Evolutionary conservation across 1,139 yeast genomes (phyloP).

Genomic region (Taiozyma sp.): DNA sequence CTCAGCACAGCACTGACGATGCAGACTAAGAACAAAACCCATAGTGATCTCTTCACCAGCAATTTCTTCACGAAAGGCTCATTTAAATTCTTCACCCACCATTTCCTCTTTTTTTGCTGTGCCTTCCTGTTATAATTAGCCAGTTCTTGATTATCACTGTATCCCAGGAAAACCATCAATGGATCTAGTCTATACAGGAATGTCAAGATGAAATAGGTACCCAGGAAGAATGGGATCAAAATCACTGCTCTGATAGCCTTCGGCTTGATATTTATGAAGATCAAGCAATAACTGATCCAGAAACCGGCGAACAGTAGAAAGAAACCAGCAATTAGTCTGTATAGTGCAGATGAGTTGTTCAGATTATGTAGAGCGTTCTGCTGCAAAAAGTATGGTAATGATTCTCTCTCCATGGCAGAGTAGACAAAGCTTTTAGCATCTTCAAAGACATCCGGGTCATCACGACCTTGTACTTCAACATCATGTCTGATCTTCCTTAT

Average conservation of each 20-base stretch:
- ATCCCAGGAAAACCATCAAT: slow-evolving; percentile 63
- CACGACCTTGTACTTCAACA: slow-evolving; percentile 78
- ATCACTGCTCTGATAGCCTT: slow-evolving; percentile 70
- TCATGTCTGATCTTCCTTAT: slow-evolving; percentile 57
- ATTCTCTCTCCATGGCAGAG: slow-evolving; percentile 86
- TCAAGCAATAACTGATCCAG: slow-evolving; percentile 83
- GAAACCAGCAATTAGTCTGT: slow-evolving; percentile 66
- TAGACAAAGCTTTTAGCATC: slow-evolving; percentile 78
- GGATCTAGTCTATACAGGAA: slow-evolving; percentile 83
- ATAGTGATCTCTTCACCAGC: slow-evolving; percentile 62
- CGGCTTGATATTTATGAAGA: slow-evolving; percentile 66
- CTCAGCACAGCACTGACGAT: slow-evolving; percentile 66
- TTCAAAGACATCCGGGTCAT: slow-evolving; percentile 92
- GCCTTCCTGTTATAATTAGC: slow-evolving; percentile 8
- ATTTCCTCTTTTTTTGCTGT: slow-evolving; percentile 8
- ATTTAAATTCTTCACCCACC: slow-evolving; percentile 31
- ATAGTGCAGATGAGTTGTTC: slow-evolving; percentile 48
- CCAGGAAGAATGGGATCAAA: slow-evolving; percentile 69
- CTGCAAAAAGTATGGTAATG: slow-evolving; percentile 81
- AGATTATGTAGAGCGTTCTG: slow-evolving; percentile 81
- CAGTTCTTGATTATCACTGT: slow-evolving; percentile 46
- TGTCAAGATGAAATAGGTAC: slow-evolving; percentile 66
- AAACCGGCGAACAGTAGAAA: slow-evolving; percentile 74
- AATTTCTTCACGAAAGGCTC: slow-evolving; percentile 72
- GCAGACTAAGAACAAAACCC: slow-evolving; percentile 60